These are phyloP conservation scores for Echites panduratus DNA, from an alignment of 257 asterid genomes.

Conservation along the genomic window DNA sequence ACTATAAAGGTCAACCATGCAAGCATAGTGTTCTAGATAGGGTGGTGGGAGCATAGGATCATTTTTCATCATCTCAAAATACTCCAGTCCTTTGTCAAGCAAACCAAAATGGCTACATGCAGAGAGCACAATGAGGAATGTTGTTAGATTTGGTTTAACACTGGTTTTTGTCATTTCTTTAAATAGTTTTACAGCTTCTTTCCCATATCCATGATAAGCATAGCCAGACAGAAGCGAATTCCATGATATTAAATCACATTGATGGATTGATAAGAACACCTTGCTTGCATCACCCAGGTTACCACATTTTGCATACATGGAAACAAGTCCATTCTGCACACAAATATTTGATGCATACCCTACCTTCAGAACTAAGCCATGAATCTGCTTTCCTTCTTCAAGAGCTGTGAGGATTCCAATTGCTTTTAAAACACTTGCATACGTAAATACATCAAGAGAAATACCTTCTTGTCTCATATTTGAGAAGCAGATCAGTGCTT, in stretches of 20 bases:
- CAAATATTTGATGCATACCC: conserved; percentile 26
- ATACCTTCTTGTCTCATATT: conserved; percentile 39
- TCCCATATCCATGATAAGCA: conserved; percentile 51
- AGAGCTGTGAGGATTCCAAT: conserved; percentile 44
- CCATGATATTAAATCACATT: conserved; percentile 56
- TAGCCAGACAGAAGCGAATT: conserved; percentile 48
- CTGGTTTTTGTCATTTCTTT: conserved; percentile 44
- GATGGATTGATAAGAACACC: conserved; percentile 43
- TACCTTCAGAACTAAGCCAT: conserved; percentile 39
- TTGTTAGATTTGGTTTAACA: conserved; percentile 44
- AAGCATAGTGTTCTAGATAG: conserved; percentile 50
- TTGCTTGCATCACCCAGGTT: conserved; percentile 35
- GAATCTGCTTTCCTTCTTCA: conserved; percentile 47
- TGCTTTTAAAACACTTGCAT: conserved; percentile 51
- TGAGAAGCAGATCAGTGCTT: conserved; percentile 40
- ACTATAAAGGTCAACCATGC: conserved; percentile 57
- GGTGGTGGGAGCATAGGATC: conserved; percentile 32
- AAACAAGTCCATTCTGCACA: conserved; percentile 49
- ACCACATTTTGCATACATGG: conserved; percentile 70
- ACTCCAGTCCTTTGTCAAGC: conserved; percentile 46
- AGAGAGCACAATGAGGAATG: conserved; percentile 45
- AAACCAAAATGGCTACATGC: conserved; percentile 66
- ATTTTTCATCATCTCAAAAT: conserved; percentile 44
- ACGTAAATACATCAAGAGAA: conserved; percentile 36
- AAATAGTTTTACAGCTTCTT: conserved; percentile 42